Base-by-base conservation (phyloP, 768 basidiomycete species). In the Stropharia rugosoannulata region DNA sequence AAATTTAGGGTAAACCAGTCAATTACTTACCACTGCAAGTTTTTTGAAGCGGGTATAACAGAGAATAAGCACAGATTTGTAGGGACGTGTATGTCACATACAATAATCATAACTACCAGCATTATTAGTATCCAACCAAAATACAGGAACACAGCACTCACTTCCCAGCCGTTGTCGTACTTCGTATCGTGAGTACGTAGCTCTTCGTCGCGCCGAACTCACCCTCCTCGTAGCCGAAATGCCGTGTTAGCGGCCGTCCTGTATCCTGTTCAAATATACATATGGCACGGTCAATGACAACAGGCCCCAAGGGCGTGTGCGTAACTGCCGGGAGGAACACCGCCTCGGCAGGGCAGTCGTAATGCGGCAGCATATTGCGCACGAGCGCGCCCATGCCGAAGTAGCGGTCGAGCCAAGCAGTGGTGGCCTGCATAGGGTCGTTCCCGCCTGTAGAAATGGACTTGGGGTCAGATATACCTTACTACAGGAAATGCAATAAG, bases 211-310 rank as follows among this genome's bases (percentile, higher is more conserved):
- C 84, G 43, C 84, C 84, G 54, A 82, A 83, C 64, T 86, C 85
- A 37, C 80, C 78, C 49, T 75, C 66, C 46, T 66, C 59, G 55
- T 75, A 82, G 0, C 84, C 85, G 25, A 74, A 76, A 65, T 88
- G 86, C 32, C 86, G 68, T 5, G 78, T 78, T 40, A 87, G 68
- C 7, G 86, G 85, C 22, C 76, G 76, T 5, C 77, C 82, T 2
- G 76, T 76, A 46, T 87, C 85, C 27, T 80, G 76, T 64, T 87
- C 86, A 51, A 87, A 87, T 43, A 88, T 68, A 56, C 86, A 87
- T 44, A 88, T 81, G 1, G 82, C 85, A 25, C 79, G 74, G n/a
- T 77, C 68, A 46, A 77, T 74, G 2, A 72, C 68, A 51, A 80
- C 61, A 4, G 70, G 73, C 2, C 84, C 85, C 5, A 64, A 43